A percentile compares a stretch with the other conserved stretches of the same genome.
phyloP scores from a whole-genome alignment of 2,329 filamentous ascomycete species.

The Chalaropsis ovoidea region DNA sequence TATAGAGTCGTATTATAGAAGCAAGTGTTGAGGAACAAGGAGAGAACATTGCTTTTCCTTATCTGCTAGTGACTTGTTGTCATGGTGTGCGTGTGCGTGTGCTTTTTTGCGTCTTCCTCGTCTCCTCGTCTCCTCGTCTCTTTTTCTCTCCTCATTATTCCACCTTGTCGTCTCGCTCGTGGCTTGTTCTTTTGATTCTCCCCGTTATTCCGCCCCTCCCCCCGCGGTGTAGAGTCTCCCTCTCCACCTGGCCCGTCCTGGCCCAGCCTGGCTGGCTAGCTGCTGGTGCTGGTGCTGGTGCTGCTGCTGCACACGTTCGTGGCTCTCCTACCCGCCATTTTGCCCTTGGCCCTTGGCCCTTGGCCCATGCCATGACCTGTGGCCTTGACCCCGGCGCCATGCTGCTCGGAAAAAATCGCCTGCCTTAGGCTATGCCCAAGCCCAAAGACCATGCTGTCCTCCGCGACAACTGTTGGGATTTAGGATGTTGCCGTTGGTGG shows the following conservation, averaged over 20 bases:
- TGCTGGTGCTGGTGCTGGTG: neutral
- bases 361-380: no score
- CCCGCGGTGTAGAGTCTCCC: neutral
- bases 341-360: neutral
- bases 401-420: neutral
- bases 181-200: neutral
- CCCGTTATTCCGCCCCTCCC: constrained; percentile 3
- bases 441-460: constrained; percentile 3
- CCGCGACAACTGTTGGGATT: neutral
- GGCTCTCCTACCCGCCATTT: neutral
- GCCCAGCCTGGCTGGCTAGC: neutral
- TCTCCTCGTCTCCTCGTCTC: neutral
- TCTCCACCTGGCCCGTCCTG: neutral
- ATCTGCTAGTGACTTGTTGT: neutral
- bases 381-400: neutral
- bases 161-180: neutral
- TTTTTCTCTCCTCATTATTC: neutral
- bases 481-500: neutral
- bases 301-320: neutral
- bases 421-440: neutral
- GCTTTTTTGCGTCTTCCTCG: neutral
- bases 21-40: constrained; percentile 10
- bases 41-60: constrained; percentile 12
- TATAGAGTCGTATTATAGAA: neutral
- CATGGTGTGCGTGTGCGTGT: neutral